phyloP scores from a whole-genome alignment of 2,329 filamentous ascomycete species.

The Colletotrichum abscissum region DNA sequence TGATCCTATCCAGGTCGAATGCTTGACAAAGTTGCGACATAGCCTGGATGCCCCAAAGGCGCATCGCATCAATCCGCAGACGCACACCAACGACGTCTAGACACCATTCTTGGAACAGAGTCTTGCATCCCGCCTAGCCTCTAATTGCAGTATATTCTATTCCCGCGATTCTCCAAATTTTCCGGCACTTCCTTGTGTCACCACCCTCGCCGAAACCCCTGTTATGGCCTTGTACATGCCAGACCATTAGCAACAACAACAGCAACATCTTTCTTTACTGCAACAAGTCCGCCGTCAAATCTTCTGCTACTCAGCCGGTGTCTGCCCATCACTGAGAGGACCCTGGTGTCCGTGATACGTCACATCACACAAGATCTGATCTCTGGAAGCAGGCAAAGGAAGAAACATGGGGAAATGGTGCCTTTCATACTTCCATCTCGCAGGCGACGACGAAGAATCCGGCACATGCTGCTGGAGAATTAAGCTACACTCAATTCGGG shows the following conservation, averaged over 20 bases:
- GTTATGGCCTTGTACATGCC: conserved; percentile 29
- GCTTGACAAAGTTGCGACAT: conserved; percentile 1
- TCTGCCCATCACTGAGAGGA: conserved; percentile 15
- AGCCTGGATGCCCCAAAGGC: not conserved
- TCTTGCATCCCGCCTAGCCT: not conserved
- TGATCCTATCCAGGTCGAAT: not conserved
- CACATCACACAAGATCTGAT: conserved; percentile 64
- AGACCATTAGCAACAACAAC: conserved; percentile 23
- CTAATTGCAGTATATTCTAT: not conserved
- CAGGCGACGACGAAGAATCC: conserved; percentile 40
- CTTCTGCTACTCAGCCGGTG: not conserved
- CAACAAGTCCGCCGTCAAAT: conserved; percentile 6
- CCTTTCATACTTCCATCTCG: conserved; percentile 37
- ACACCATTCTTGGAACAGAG: not conserved
- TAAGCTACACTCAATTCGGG: conserved; percentile 4
- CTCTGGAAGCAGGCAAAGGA: conserved; percentile 40
- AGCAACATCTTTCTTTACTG: not conserved
- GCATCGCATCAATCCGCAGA: not conserved
- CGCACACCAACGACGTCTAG: not conserved
- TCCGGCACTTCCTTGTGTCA: conserved; percentile 10
- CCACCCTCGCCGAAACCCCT: conserved; percentile 21
- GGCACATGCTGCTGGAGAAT: not conserved
- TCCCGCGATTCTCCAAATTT: conserved; percentile 10
- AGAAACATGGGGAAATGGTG: conserved; percentile 45
- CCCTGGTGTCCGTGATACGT: conserved; percentile 52